Evolutionary conservation across 495 filamentous ascomycete species (phyloP).

Genomic region (Geoglossum glabrum): DNA sequence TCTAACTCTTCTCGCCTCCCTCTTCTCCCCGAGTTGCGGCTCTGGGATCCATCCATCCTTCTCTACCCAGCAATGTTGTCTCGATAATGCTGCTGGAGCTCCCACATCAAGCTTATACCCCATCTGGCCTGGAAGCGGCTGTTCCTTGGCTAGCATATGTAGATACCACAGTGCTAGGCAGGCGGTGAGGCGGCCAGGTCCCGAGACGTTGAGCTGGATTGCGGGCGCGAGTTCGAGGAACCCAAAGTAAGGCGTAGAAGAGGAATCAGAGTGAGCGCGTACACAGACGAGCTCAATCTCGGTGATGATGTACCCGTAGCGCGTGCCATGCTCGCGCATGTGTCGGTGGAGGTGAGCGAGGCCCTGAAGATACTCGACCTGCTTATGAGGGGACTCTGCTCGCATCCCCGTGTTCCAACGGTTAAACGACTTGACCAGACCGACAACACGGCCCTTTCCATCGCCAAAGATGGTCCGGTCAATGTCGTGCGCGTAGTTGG

Average conservation of each 20-base stretch:
- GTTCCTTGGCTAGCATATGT: constrained; percentile 68
- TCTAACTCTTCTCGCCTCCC: constrained; percentile 59
- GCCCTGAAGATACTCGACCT: constrained; percentile 68
- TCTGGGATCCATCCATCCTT: constrained; percentile 79
- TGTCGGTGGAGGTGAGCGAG: constrained; percentile 65
- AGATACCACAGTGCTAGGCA: constrained; percentile 52
- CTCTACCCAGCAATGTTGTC: constrained; percentile 40
- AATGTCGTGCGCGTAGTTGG: constrained; percentile 50
- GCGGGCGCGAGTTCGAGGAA: constrained; percentile 55
- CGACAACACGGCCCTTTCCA: constrained; percentile 61
- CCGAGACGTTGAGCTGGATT: constrained; percentile 19
- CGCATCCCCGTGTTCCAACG: constrained; percentile 91
- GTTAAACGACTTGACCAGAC: constrained; percentile 73
- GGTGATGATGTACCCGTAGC: constrained; percentile 87
- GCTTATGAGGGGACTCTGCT: constrained; percentile 53
- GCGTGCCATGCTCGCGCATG: constrained; percentile 82
- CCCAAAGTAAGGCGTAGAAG: constrained; percentile 55
- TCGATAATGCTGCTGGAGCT: constrained; percentile 53
- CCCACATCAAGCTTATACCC: constrained; percentile 62
- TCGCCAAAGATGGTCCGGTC: constrained; percentile 48
- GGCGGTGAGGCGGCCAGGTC: constrained; percentile 38
- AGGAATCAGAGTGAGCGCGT: constrained; percentile 44
- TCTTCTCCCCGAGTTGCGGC: constrained; percentile 60
- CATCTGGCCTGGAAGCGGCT: constrained; percentile 42
- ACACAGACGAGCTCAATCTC: constrained; percentile 88